phyloP scores from a whole-genome alignment of 352 stramenopile genomes.

The Globisporangium mamillatum region DNA sequence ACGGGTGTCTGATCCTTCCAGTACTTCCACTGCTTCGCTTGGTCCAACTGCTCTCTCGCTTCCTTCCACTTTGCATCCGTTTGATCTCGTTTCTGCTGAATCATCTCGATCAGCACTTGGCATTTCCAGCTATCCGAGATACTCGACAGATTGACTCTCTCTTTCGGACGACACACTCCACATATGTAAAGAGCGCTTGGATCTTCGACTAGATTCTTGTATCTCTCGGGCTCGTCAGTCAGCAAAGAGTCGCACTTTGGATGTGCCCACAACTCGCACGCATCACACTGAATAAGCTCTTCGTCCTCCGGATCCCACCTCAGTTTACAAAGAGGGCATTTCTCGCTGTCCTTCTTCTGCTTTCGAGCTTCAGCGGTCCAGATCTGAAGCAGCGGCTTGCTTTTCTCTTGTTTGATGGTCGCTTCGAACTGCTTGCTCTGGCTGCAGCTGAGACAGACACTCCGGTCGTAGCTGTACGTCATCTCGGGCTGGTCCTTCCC shows the following conservation, averaged over 20 bases:
- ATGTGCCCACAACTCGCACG: conserved; percentile 83
- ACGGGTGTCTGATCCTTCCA: conserved; percentile 75
- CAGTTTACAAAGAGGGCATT: conserved; percentile 70
- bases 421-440: conserved; percentile 49
- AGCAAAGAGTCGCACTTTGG: conserved; percentile 69
- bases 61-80: conserved; percentile 72
- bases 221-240: conserved; percentile 51
- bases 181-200: conserved; percentile 75
- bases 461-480: conserved; percentile 63
- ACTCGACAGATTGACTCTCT: conserved; percentile 44
- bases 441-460: conserved; percentile 60
- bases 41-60: conserved; percentile 45
- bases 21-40: conserved; percentile 62
- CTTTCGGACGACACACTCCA: conserved; percentile 54
- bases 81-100: conserved; percentile 62
- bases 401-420: conserved; percentile 45
- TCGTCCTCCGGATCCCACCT: conserved; percentile 74
- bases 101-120: conserved; percentile 66
- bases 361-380: conserved; percentile 51
- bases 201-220: conserved; percentile 65
- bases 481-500: conserved; percentile 36
- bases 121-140: conserved; percentile 51
- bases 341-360: conserved; percentile 61
- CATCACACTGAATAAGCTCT: conserved; percentile 87
- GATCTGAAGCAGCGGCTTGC: conserved; percentile 50